Evolutionary conservation across 352 stramenopile genomes (phyloP).

Genomic region (Pythium rishiriense): DNA sequence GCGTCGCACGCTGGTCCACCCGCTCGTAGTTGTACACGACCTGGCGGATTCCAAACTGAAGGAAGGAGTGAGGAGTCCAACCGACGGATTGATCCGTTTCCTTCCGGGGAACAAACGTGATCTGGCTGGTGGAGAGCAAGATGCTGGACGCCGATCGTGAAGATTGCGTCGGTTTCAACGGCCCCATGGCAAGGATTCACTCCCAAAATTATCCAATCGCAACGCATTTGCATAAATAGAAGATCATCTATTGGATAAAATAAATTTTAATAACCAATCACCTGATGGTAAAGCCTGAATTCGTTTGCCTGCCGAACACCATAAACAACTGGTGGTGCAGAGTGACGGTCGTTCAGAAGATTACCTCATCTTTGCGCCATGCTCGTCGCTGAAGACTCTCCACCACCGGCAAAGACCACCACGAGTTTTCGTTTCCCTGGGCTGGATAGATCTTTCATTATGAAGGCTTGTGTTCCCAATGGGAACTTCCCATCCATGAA

Average conservation of each 20-base stretch:
- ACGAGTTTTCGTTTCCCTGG: too few species aligned
- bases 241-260: neutral
- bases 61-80: neutral
- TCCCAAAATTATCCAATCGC: neutral
- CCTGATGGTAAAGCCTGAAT: neutral
- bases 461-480: too few species aligned
- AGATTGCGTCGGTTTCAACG: slow-evolving; percentile 2
- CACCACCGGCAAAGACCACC: neutral
- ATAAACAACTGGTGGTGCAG: neutral
- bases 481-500: too few species aligned
- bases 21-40: neutral
- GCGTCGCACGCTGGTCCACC: too few species aligned
- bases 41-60: slow-evolving; percentile 10
- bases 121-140: neutral
- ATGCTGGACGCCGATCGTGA: neutral
- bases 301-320: neutral
- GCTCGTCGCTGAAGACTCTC: neutral
- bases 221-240: neutral
- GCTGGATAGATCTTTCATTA: too few species aligned
- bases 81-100: neutral
- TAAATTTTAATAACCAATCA: neutral
- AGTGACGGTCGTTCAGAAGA: neutral
- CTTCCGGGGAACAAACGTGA: too few species aligned
- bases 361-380: neutral
- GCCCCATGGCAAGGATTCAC: neutral